These are phyloP conservation scores for Melanopsichium pennsylvanicum DNA, from an alignment of 1,284 basidiomycete species.

Conservation along the genomic window DNA sequence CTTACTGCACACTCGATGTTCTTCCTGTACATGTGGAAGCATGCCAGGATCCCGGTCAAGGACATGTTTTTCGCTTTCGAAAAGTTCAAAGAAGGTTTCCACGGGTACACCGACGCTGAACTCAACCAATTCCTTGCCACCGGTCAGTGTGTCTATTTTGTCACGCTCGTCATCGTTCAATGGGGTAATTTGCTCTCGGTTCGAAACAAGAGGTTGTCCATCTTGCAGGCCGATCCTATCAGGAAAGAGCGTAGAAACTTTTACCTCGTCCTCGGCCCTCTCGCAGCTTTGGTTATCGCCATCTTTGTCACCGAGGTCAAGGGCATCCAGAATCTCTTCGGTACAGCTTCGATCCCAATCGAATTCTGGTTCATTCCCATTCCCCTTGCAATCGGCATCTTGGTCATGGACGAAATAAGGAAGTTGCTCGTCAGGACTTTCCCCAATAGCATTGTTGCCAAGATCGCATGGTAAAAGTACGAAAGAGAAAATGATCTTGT, in stretches of 20 bases:
- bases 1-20: slow-evolving; percentile 68
- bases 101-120: slow-evolving; percentile 68
- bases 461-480: slow-evolving; percentile 61
- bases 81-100: slow-evolving; percentile 67
- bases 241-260: slow-evolving; percentile 38
- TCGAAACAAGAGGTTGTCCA: slow-evolving; percentile 69
- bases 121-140: slow-evolving; percentile 67
- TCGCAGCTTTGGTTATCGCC: slow-evolving; percentile 43
- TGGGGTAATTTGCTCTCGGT: slow-evolving; percentile 69
- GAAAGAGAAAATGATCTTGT: too few relatives aligned
- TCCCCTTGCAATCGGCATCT: slow-evolving; percentile 66
- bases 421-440: slow-evolving; percentile 58
- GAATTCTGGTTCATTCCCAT: slow-evolving; percentile 71
- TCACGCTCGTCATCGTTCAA: slow-evolving; percentile 76
- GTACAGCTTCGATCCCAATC: slow-evolving; percentile 67
- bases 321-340: slow-evolving; percentile 37
- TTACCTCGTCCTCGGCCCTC: slow-evolving; percentile 43
- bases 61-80: slow-evolving; percentile 38
- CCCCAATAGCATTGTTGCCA: slow-evolving; percentile 59
- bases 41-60: slow-evolving; percentile 67
- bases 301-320: slow-evolving; percentile 56
- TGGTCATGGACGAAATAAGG: slow-evolving; percentile 64
- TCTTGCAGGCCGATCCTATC: slow-evolving; percentile 62
- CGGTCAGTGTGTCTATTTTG: slow-evolving; percentile 68
- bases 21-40: slow-evolving; percentile 69